Evolutionary conservation across 345 rosid genomes (phyloP), one percentile per base, ranked within the genome.

Genomic region (Euclidium syriacum): DNA sequence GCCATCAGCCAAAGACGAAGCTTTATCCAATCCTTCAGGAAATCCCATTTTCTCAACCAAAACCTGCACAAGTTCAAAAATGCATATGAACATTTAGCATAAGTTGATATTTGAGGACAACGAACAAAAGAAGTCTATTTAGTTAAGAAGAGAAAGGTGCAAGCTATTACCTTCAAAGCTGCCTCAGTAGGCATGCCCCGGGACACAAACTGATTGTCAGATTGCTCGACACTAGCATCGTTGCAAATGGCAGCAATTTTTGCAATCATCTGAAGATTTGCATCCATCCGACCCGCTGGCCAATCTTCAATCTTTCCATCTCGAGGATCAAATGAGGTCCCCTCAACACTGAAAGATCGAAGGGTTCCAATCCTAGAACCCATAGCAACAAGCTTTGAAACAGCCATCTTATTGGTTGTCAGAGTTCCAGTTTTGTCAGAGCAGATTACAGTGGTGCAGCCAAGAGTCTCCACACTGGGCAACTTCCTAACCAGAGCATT

Each of bases 21-120:
- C 74, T 33, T 73, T 30, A 56, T 66, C 64, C 14, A 41, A 48
- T 70, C 75, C 87, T 54, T 77, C 84, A 0, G 97, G 85, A 71
- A 83, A 73, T 61, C 95, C 97, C 96, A 92, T 92, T 78, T 92
- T 92, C 77, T 92, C 98, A 68, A 89, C 96, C 72, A 92, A 64
- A 69, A 87, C 97, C 97, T 94, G 79, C 16, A n/a, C 75, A 47
- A 64, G 35, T n/a, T n/a, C n/a, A 54, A 9, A 9, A 9, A 32
- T 15, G 46, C 49, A 25, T 26, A 25, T 24, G n/a, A 57, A 17
- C 34, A 44, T 6, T 17, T 26, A 10, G 4, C 26, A 41, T 6
- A 25, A 6, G 2, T 0, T 62, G 10, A 51, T 17, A 55, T 6
- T 38, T 26, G 35, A 58, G 25, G 38, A 29, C 8, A 35, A 48